Percentiles rank a stretch among this genome's conserved stretches.
Evolutionary conservation across 768 basidiomycete species (phyloP).

Genomic region (Clavaria fumosa): DNA sequence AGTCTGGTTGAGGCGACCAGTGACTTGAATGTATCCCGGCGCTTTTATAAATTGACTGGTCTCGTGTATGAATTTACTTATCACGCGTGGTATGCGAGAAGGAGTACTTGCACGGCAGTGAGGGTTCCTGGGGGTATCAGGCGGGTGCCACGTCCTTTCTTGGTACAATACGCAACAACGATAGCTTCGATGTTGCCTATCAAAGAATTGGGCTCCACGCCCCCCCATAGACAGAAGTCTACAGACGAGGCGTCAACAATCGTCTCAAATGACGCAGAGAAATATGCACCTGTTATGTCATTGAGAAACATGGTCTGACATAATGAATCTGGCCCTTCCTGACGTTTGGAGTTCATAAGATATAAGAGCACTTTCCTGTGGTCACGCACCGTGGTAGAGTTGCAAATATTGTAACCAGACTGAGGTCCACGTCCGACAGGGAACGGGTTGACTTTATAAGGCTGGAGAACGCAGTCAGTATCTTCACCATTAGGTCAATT

Average conservation of each 20-base stretch:
- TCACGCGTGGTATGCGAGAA: not conserved
- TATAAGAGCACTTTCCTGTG: not conserved
- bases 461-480: constrained; percentile 3
- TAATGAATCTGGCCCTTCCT: constrained; percentile 27
- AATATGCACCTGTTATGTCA: constrained; percentile 32
- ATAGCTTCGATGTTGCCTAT: constrained; percentile 56
- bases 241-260: too few species aligned
- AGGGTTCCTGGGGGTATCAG: constrained; percentile 54
- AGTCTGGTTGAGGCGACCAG: constrained; percentile 50
- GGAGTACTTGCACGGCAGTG: constrained; percentile 28
- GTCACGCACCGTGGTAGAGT: constrained; percentile 38
- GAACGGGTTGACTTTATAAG: constrained; percentile 9
- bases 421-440: constrained; percentile 32
- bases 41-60: constrained; percentile 39
- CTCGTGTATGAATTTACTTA: not conserved
- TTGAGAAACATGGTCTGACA: constrained; percentile 43
- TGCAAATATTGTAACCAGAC: constrained; percentile 44
- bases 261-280: too few species aligned
- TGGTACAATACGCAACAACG: constrained; percentile 69
- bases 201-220: constrained; percentile 30
- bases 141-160: constrained; percentile 54
- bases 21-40: constrained; percentile 41
- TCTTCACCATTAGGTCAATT: not conserved
- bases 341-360: not conserved
- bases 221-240: constrained; percentile 65